Conservation (phyloP, 2,329 filamentous ascomycete species). For the Aspergillus melleus region DNA sequence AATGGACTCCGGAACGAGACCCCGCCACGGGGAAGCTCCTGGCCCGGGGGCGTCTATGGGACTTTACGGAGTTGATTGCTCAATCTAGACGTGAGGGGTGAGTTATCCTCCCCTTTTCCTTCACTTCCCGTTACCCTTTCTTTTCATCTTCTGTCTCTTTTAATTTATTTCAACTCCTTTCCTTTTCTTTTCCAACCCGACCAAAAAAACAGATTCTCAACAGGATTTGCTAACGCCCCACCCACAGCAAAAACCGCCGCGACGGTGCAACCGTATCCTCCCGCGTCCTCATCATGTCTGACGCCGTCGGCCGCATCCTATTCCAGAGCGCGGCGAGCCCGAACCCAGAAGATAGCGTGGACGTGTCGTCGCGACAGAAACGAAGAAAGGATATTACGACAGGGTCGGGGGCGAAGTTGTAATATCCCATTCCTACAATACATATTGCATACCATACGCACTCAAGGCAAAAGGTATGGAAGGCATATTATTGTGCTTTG, state of each 20-base stretch:
- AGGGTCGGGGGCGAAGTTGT: constrained; percentile 34
- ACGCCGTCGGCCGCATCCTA: constrained; percentile 68
- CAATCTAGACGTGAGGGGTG: constrained; percentile 76
- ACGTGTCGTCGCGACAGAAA: constrained; percentile 36
- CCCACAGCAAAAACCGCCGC: constrained; percentile 75
- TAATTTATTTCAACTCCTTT: too few species aligned
- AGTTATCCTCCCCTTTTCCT: constrained; percentile 13
- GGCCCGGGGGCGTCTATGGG: constrained; percentile 78
- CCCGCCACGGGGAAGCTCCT: constrained; percentile 59
- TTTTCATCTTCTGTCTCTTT: too few species aligned
- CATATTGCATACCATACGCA: too few species aligned
- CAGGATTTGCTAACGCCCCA: too few species aligned
- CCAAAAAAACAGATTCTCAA: background rate
- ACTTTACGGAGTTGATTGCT: constrained; percentile 87
- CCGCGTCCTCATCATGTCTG: constrained; percentile 75
- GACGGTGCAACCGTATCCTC: constrained; percentile 87
- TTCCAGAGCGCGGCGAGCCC: constrained; percentile 50
- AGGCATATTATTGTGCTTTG: too few species aligned
- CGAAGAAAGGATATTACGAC: constrained; percentile 40
- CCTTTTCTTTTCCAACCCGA: too few species aligned
- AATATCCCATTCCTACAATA: background rate
- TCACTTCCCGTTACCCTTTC: too few species aligned
- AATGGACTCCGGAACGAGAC: constrained; percentile 73
- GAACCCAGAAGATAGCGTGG: constrained; percentile 23
- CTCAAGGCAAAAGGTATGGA: too few species aligned